phyloP scores from a whole-genome alignment of 2,329 filamentous ascomycete species.

The Ascochyta lentis region DNA sequence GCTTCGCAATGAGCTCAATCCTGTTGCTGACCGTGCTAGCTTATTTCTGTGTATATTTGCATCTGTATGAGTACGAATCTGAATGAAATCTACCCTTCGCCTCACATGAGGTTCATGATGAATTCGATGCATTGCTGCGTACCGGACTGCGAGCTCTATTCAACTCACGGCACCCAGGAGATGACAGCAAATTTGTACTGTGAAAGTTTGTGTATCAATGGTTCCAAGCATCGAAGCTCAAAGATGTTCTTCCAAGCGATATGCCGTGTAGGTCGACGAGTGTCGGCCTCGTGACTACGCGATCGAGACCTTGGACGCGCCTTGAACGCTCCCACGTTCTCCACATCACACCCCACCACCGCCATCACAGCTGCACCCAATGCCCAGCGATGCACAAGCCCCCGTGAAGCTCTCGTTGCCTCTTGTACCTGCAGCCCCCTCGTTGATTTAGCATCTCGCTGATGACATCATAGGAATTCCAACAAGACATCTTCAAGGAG shows the following conservation, averaged over 20 bases:
- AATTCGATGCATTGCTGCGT: neutral
- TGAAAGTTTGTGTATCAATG: neutral
- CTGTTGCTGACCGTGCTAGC: constrained; percentile 6
- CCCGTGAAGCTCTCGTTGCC: constrained; percentile 84
- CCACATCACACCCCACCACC: constrained; percentile 26
- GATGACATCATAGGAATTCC: constrained; percentile 69
- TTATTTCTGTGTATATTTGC: constrained; percentile 21
- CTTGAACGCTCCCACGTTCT: constrained; percentile 20
- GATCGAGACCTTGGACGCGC: constrained; percentile 28
- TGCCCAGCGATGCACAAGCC: constrained; percentile 51
- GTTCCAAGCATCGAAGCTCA: neutral
- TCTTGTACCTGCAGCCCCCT: constrained; percentile 57
- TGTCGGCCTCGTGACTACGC: constrained; percentile 34
- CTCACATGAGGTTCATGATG: neutral
- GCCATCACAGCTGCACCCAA: constrained; percentile 31
- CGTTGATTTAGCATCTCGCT: neutral
- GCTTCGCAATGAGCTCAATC: constrained; percentile 32
- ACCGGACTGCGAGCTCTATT: neutral
- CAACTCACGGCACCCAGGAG: neutral
- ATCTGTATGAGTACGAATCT: constrained; percentile 21
- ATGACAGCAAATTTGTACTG: neutral
- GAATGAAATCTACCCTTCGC: constrained; percentile 23
- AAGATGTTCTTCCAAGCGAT: too few species aligned
- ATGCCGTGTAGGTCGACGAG: neutral
- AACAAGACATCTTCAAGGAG: constrained; percentile 85